Percentiles rank a stretch among this genome's conserved stretches.
These are phyloP conservation scores for Pythium plurisporium DNA, from an alignment of 352 stramenopile species.

Conservation along the genomic window DNA sequence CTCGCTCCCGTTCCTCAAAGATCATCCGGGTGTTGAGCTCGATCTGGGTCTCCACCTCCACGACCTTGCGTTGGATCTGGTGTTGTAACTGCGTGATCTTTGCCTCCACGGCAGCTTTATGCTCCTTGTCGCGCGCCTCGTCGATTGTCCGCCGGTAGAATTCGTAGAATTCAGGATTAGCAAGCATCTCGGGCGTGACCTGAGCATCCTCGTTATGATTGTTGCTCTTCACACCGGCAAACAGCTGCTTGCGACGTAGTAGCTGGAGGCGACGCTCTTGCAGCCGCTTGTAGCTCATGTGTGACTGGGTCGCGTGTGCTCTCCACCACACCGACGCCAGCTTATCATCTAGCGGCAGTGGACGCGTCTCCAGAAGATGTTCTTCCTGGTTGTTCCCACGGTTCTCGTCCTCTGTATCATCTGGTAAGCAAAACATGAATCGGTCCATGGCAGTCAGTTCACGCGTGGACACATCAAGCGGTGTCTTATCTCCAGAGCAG, in stretches of 20 bases:
- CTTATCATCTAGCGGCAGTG: slow-evolving; percentile 22
- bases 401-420: neutral
- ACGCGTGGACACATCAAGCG: too few species aligned
- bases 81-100: slow-evolving; percentile 20
- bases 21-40: slow-evolving; percentile 53
- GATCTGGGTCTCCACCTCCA: slow-evolving; percentile 46
- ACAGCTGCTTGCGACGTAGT: neutral
- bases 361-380: neutral
- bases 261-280: slow-evolving; percentile 5
- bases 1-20: slow-evolving; percentile 24
- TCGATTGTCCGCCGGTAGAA: slow-evolving; percentile 26
- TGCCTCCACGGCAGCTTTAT: slow-evolving; percentile 17
- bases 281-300: slow-evolving; percentile 9
- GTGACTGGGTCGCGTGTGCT: slow-evolving; percentile 33
- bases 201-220: slow-evolving; percentile 10
- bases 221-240: neutral
- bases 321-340: slow-evolving; percentile 55
- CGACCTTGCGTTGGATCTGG: slow-evolving; percentile 36
- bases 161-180: slow-evolving; percentile 41
- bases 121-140: slow-evolving; percentile 16
- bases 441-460: slow-evolving; percentile 26
- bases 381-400: slow-evolving; percentile 9
- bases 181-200: slow-evolving; percentile 44
- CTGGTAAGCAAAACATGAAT: slow-evolving; percentile 32
- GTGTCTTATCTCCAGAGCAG: too few species aligned